These are phyloP conservation scores for Fusarium sacchari DNA, from an alignment of 2,329 filamentous ascomycete genomes.

Conservation along the genomic window DNA sequence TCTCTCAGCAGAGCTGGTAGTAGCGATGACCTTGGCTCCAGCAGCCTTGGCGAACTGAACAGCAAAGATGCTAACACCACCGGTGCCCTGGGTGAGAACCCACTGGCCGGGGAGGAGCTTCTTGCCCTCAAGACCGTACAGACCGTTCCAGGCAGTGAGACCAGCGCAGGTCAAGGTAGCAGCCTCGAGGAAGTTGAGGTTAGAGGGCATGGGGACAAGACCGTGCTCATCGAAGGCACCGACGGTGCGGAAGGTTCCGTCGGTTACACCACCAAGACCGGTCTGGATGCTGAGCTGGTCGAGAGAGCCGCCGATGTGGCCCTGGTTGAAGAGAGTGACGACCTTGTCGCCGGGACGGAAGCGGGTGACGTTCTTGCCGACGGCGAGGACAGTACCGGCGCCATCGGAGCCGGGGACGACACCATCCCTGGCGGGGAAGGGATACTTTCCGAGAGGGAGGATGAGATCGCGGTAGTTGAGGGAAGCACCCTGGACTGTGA, in stretches of 20 bases:
- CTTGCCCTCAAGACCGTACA: slow-evolving; percentile 64
- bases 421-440: slow-evolving; percentile 54
- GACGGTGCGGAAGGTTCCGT: slow-evolving; percentile 75
- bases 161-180: slow-evolving; percentile 69
- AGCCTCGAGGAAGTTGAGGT: slow-evolving; percentile 63
- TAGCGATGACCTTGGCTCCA: slow-evolving; percentile 60
- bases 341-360: slow-evolving; percentile 65
- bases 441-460: slow-evolving; percentile 60
- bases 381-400: slow-evolving; percentile 62
- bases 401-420: slow-evolving; percentile 64
- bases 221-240: slow-evolving; percentile 75
- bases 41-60: slow-evolving; percentile 66
- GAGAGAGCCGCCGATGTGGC: slow-evolving; percentile 59
- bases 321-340: slow-evolving; percentile 70
- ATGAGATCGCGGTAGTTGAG: slow-evolving; percentile 66
- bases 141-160: slow-evolving; percentile 73
- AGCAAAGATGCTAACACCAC: slow-evolving; percentile 73
- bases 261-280: slow-evolving; percentile 73
- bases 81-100: slow-evolving; percentile 76
- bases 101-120: slow-evolving; percentile 62
- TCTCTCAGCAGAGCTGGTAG: slow-evolving; percentile 59
- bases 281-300: slow-evolving; percentile 51
- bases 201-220: slow-evolving; percentile 69
- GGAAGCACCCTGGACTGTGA: slow-evolving; percentile 59
- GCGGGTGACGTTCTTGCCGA: slow-evolving; percentile 59